Conservation (phyloP, 2,329 filamentous ascomycete genomes). For the Hypomyces perniciosus region DNA sequence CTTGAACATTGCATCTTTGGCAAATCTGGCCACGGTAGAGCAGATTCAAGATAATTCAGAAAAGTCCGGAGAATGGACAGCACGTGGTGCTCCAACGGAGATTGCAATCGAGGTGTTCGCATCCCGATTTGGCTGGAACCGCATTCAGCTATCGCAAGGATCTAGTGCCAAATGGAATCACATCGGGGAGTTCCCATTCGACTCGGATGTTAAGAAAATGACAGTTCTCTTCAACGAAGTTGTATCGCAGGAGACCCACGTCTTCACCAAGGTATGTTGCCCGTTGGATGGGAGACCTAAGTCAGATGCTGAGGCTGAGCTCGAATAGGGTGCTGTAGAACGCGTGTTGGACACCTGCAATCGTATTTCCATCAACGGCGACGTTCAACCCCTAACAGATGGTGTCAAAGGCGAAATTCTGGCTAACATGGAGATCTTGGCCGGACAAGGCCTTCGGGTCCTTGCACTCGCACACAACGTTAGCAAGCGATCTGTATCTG, state of each 20-base stretch:
- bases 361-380: conserved; percentile 35
- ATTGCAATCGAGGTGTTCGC: conserved; percentile 55
- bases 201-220: conserved; percentile 54
- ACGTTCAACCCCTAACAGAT: conserved; percentile 25
- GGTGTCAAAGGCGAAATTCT: conserved; percentile 47
- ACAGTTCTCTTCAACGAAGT: conserved; percentile 43
- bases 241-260: conserved; percentile 26
- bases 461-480: conserved; percentile 49
- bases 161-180: conserved; percentile 28
- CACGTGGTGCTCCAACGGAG: conserved; percentile 46
- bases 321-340: conserved; percentile 52
- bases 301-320: neutral
- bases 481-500: conserved; percentile 12
- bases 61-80: conserved; percentile 30
- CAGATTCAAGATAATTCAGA: conserved; percentile 30
- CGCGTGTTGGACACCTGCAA: conserved; percentile 56
- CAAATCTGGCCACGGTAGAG: conserved; percentile 55
- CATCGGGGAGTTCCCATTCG: conserved; percentile 50
- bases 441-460: conserved; percentile 59
- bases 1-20: conserved; percentile 52
- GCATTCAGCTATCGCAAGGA: conserved; percentile 25
- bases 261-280: conserved; percentile 44
- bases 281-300: neutral
- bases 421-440: conserved; percentile 60
- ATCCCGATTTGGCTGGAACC: conserved; percentile 42